Evolutionary conservation across 2,329 filamentous ascomycete genomes (phyloP), one percentile per base, ranked within the genome.

Genomic region (Magnaporthiopsis poae): DNA sequence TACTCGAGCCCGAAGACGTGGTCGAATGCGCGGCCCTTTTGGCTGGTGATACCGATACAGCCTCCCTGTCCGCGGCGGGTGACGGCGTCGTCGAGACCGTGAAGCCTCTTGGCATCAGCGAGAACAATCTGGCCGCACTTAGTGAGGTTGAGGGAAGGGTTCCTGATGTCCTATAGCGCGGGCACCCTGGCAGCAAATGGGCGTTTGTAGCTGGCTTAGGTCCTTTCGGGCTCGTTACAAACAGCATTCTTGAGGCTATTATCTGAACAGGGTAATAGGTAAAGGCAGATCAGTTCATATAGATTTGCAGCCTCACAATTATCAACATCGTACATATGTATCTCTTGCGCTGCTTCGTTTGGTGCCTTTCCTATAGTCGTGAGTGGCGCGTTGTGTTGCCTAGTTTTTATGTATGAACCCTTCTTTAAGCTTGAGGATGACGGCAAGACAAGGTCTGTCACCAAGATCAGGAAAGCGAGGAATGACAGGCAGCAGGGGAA

Each of bases 1-100:
- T 98, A 13, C 83, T 96, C 11, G 93, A 97, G 75, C 92, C 95
- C 0, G 82, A 87, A 67, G 93, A 98, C 76, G 92, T 98, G 66
- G 89, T 98, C 71, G 88, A 90, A 70, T 83, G 81, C 68, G 80
- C 86, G 52, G 80, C 84, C 5, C 78, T 88, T 31, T 79, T 89
- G 29, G 81, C 81, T 0, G 82, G 80, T 5, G 79, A 81, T 21
- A 77, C 75, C 2, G 71, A 70, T 1, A 72, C 70, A 13, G 71
- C 70, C 8, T 63, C 68, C 25, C 35, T 65, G n/a, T n/a, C 64
- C n/a, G 73, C 76, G 8, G 61, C 65, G 9, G 70, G 69, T 18
- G 74, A 74, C 0, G 77, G 76, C 15, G 76, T 78, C 11, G 64
- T 13, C n/a, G 61, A 71, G 76, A 61, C 59, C 9, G 64, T 65